phyloP scores from a whole-genome alignment of 83 land plant species.

The Larix sibirica region DNA sequence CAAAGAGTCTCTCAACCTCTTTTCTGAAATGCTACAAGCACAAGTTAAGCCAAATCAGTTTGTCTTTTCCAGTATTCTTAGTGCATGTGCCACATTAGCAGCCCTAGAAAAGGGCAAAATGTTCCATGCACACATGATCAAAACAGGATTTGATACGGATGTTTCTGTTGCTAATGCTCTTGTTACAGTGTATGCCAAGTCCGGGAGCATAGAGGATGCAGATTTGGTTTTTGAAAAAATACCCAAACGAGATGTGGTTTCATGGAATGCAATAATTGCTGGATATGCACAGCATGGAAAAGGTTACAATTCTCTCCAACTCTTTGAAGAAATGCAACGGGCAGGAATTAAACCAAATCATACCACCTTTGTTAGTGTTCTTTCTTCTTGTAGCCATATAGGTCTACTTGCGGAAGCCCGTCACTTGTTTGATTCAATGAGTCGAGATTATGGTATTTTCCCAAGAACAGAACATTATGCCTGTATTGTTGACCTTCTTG shows the following conservation, averaged over 20 bases:
- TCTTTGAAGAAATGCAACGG: neutral
- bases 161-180: slow-evolving; percentile 28
- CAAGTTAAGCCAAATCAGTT: slow-evolving; percentile 27
- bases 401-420: slow-evolving; percentile 42
- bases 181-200: slow-evolving; percentile 38
- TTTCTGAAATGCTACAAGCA: slow-evolving; percentile 15
- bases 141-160: slow-evolving; percentile 19
- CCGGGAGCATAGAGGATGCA: slow-evolving; percentile 34
- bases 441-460: slow-evolving; percentile 17
- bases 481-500: slow-evolving; percentile 49
- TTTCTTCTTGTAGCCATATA: slow-evolving; percentile 37
- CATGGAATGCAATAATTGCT: slow-evolving; percentile 49
- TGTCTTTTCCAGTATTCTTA: slow-evolving; percentile 15
- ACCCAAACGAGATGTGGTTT: slow-evolving; percentile 21
- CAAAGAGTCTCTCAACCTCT: slow-evolving; percentile 20
- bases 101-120: too few species aligned
- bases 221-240: slow-evolving; percentile 25
- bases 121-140: neutral
- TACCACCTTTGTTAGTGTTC: too few species aligned
- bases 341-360: slow-evolving; percentile 10
- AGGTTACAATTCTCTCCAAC: neutral
- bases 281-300: slow-evolving; percentile 36
- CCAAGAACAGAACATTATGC: slow-evolving; percentile 44
- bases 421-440: slow-evolving; percentile 30
- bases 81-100: slow-evolving; percentile 18